Evolutionary conservation across 2,329 filamentous ascomycete genomes (phyloP).

Genomic region (Neocatenulostroma microsporum): DNA sequence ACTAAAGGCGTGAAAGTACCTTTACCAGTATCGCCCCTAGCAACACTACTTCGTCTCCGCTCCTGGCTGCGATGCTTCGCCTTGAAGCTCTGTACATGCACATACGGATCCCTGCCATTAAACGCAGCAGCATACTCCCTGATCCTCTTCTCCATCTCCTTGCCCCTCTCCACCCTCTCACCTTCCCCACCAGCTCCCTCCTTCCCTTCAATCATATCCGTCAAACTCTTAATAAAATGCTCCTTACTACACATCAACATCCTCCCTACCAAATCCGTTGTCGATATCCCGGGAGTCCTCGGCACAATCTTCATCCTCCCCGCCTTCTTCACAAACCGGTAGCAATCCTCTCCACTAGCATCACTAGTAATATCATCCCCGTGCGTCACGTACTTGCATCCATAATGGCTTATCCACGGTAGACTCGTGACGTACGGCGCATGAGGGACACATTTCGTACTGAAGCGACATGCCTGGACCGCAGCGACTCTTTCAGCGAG

Average conservation of each 20-base stretch:
- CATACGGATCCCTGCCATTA: slow-evolving; percentile 67
- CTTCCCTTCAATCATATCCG: slow-evolving; percentile 57
- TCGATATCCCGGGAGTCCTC: slow-evolving; percentile 91
- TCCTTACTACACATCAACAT: slow-evolving; percentile 70
- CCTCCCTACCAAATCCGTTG: slow-evolving; percentile 92
- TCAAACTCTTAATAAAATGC: slow-evolving; percentile 40
- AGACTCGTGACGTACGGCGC: slow-evolving; percentile 93
- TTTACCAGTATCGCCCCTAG: not conserved
- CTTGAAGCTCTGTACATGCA: no score
- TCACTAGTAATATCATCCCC: slow-evolving; percentile 97
- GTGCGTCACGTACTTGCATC: slow-evolving; percentile 91
- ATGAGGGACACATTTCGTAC: slow-evolving; percentile 70
- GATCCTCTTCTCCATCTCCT: slow-evolving; percentile 68
- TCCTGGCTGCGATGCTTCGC: no score
- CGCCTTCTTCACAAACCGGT: slow-evolving; percentile 92
- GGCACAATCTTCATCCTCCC: slow-evolving; percentile 94
- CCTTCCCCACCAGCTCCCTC: slow-evolving; percentile 64
- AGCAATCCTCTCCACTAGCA: slow-evolving; percentile 88
- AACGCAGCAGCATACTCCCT: slow-evolving; percentile 81
- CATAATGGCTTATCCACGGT: slow-evolving; percentile 90
- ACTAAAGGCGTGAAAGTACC: slow-evolving; percentile 63
- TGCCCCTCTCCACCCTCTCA: slow-evolving; percentile 57
- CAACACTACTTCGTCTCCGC: slow-evolving; percentile 8
- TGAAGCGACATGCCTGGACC: slow-evolving; percentile 92
- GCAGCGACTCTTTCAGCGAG: slow-evolving; percentile 84